Percentiles rank a stretch among this genome's conserved stretches.
Conservation (phyloP, 176 grass and related monocot genomes). For the Cenchrus fungigraminus region DNA sequence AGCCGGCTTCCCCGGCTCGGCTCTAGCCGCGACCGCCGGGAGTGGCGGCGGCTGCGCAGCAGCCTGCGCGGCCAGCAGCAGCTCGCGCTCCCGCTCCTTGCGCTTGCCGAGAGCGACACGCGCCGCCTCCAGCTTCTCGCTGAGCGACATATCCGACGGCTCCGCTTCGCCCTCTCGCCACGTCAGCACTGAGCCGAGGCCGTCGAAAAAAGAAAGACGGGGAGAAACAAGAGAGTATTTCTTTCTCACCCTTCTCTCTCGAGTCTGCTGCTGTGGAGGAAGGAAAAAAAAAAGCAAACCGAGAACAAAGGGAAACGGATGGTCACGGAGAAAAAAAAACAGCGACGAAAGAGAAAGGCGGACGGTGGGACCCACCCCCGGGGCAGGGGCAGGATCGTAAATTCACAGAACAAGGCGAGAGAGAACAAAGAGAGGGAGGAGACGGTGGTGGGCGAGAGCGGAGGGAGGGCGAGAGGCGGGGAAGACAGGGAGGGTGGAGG, state of each 20-base stretch:
- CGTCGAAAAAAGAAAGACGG: background rate
- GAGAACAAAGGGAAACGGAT: background rate
- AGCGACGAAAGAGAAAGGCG: background rate
- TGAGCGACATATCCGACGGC: slow-evolving; percentile 66
- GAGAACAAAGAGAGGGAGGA: background rate
- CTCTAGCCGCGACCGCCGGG: slow-evolving; percentile 30
- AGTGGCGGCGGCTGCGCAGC: background rate
- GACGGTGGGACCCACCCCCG: slow-evolving; percentile 32
- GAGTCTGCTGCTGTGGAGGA: background rate
- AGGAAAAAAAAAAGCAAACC: background rate
- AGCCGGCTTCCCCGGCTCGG: slow-evolving; percentile 43
- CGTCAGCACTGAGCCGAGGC: slow-evolving; percentile 35
- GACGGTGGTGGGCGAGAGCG: background rate
- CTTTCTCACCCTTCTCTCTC: background rate
- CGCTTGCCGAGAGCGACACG: slow-evolving; percentile 67
- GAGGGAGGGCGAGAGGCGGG: background rate
- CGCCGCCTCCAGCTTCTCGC: slow-evolving; percentile 57
- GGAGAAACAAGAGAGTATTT: background rate
- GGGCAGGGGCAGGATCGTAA: slow-evolving; percentile 27
- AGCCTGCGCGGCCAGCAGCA: slow-evolving; percentile 19
- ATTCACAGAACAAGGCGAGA: background rate
- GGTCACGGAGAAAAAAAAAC: background rate
- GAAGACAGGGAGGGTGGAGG: background rate
- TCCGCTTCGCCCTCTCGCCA: slow-evolving; percentile 22
- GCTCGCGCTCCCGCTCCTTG: slow-evolving; percentile 60